Evolutionary conservation across 2,329 filamentous ascomycete species (phyloP).

Genomic region (Trichoderma koningiopsis): DNA sequence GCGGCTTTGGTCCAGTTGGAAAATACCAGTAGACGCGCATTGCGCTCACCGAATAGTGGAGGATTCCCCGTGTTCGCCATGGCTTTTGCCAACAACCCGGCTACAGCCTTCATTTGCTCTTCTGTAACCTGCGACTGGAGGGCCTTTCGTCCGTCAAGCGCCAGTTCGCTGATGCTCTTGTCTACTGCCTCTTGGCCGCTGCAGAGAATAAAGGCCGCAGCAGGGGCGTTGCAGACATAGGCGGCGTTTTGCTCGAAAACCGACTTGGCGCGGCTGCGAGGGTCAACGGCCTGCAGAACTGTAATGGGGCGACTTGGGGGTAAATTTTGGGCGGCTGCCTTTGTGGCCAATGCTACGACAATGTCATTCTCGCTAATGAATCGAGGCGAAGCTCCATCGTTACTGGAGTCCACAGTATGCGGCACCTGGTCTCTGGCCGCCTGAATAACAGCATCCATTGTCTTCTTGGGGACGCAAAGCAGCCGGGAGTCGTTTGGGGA

Average conservation of each 20-base stretch:
- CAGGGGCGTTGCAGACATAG: constrained; percentile 9
- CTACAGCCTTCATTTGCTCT: constrained; percentile 13
- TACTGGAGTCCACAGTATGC: not conserved
- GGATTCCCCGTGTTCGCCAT: not conserved
- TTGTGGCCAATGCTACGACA: not conserved
- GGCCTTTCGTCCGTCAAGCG: not conserved
- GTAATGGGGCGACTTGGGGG: not conserved
- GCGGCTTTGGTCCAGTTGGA: constrained; percentile 21
- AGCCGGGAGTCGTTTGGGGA: not conserved
- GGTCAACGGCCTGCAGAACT: not conserved
- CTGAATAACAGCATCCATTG: not conserved
- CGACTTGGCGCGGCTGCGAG: constrained; percentile 7
- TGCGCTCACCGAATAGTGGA: not conserved
- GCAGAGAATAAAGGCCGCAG: not conserved
- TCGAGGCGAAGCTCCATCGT: not conserved
- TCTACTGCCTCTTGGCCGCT: not conserved
- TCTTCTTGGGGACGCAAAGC: constrained; percentile 9
- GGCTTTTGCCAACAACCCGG: not conserved
- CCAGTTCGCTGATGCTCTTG: constrained; percentile 1
- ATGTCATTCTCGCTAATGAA: constrained; percentile 20
- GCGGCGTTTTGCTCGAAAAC: constrained; percentile 9
- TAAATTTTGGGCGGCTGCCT: not conserved
- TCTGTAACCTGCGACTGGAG: not conserved
- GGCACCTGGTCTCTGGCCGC: not conserved
- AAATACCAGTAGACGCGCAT: not conserved